Conservation (phyloP, 176 grass and related monocot genomes). For the Eragrostis nindensis region DNA sequence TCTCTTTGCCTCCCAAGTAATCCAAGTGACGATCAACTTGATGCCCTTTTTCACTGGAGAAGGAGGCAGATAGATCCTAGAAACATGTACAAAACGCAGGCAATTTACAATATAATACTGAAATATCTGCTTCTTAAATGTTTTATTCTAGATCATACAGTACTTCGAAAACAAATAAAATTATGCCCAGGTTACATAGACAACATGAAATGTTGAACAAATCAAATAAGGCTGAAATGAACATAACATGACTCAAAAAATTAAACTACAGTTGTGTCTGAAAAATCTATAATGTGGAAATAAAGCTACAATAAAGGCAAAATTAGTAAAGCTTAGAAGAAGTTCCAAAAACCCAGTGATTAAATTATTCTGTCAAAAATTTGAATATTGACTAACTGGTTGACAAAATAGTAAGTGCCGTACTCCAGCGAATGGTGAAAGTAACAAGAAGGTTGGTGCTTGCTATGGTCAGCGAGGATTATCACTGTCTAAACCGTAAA, state of each 20-base stretch:
- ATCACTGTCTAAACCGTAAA: background rate
- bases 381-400: background rate
- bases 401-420: background rate
- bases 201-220: background rate
- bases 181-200: slow-evolving; percentile 6
- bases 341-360: background rate
- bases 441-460: background rate
- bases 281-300: slow-evolving; percentile 11
- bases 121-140: slow-evolving; percentile 12
- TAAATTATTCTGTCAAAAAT: background rate
- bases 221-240: slow-evolving; percentile 26
- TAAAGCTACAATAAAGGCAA: slow-evolving; percentile 4
- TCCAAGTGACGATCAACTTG: slow-evolving; percentile 38
- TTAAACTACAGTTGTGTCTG: slow-evolving; percentile 13
- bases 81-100: slow-evolving; percentile 35
- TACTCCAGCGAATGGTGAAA: slow-evolving; percentile 5
- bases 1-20: slow-evolving; percentile 57
- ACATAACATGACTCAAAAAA: slow-evolving; percentile 17
- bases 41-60: slow-evolving; percentile 51
- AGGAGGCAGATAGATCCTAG: slow-evolving; percentile 68
- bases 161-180: slow-evolving; percentile 13
- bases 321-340: background rate
- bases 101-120: slow-evolving; percentile 27
- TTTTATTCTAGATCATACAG: slow-evolving; percentile 1
- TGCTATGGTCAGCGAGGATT: background rate